Evolutionary conservation across 2,329 filamentous ascomycete species (phyloP), one percentile per base, ranked within the genome.

Genomic region (Ophiostoma sp.): DNA sequence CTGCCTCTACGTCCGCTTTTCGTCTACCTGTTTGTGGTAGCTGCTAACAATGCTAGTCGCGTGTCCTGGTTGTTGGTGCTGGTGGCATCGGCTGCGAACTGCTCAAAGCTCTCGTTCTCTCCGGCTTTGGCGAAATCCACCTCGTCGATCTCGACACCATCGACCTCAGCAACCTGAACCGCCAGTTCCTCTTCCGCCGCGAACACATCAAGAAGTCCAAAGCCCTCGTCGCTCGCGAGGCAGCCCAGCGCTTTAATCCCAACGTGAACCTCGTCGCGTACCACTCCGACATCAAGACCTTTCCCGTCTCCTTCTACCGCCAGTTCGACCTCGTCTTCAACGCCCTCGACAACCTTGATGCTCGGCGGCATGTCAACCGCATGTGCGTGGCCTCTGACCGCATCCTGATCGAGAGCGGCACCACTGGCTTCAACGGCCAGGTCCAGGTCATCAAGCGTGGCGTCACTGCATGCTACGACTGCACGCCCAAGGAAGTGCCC

Each of bases 141-240:
- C 89, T 98, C 63, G 92, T 99, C 73, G 95, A 99, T 78, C 90
- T 99, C 70, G 95, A 99, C 78, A 99, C 95, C 0, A 98, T 99
- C 80, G 95, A 99, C 76, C 84, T 99, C 36, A 97, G 93, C 80
- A 99, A 99, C 76, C 85, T 99, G 66, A 99, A 99, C 75, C 91
- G 95, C 68, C 95, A 99, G 78, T 99, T 99, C 75, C 87, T 99
- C 64, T 99, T 99, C 78, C 87, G 93, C 70, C 90, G 94, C 75
- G 93, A 98, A 77, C 95, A 99, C 76, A 98, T 99, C 79, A 98
- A 97, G 79, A 97, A 97, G 78, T 87, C 94, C 1, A 99, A 99
- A 77, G 93, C 95, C 66, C 80, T 96, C 79, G 93, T 95, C 0
- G 72, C 72, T 0, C 69, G 69, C 77, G 93, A 97, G 73, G 93